Percentiles rank a stretch among this genome's conserved stretches.
phyloP scores from a whole-genome alignment of 1,139 yeast species.

The Hyphopichia fennica region DNA sequence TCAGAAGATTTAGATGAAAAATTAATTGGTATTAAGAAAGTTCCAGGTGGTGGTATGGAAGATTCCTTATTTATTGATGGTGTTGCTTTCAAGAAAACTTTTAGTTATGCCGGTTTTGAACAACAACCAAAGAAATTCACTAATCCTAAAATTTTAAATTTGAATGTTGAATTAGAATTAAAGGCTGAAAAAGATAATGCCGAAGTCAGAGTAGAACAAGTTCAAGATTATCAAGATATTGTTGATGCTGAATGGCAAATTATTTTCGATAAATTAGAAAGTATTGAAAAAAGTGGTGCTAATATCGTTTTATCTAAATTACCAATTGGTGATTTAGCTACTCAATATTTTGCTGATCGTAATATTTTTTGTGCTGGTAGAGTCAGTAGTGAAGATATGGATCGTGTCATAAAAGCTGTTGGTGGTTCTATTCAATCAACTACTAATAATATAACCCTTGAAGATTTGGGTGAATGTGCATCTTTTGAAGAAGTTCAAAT shows the following conservation, averaged over 20 bases:
- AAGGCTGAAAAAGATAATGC: constrained; percentile 99
- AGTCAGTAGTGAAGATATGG: constrained; percentile 85
- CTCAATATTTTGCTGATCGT: constrained; percentile 96
- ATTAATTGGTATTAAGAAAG: constrained; percentile 90
- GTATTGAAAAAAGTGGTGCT: constrained; percentile 83
- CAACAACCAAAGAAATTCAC: constrained; percentile 90
- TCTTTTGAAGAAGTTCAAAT: constrained; percentile 89
- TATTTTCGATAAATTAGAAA: constrained; percentile 80
- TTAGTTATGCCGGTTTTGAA: constrained; percentile 96
- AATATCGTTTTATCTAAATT: constrained; percentile 88
- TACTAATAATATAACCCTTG: constrained; percentile 65
- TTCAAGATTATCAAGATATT: constrained; percentile 88
- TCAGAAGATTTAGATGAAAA: constrained; percentile 83
- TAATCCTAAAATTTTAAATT: constrained; percentile 78
- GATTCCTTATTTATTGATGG: constrained; percentile 89
- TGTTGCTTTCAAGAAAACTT: constrained; percentile 96
- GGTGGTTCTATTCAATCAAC: constrained; percentile 93
- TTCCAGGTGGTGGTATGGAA: constrained; percentile 96
- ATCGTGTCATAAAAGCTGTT: constrained; percentile 88
- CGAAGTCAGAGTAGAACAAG: constrained; percentile 96
- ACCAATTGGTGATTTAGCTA: constrained; percentile 97
- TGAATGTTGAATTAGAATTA: constrained; percentile 91
- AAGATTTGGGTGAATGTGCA: constrained; percentile 84
- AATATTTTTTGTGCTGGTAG: constrained; percentile 97
- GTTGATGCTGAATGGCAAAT: constrained; percentile 99